Evolutionary conservation across 208 protist genomes (phyloP).

Genomic region (Wallacemonas sp.): DNA sequence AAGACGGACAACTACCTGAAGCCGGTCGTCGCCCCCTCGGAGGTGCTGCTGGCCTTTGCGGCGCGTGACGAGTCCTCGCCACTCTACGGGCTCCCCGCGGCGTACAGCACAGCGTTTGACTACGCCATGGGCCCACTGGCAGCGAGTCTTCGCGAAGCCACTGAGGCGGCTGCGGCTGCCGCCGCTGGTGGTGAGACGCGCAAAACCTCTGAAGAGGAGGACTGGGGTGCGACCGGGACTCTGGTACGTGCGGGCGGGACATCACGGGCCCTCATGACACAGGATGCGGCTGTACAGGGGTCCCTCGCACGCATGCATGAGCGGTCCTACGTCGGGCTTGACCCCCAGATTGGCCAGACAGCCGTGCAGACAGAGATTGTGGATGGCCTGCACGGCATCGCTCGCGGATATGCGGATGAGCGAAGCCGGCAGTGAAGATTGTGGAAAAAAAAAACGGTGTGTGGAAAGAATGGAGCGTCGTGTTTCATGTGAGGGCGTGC

Average conservation of each 20-base stretch:
- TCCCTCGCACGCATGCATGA: constrained; percentile 68
- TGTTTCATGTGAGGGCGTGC: no score
- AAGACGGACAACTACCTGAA: constrained; percentile 84
- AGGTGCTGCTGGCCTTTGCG: constrained; percentile 80
- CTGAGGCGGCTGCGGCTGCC: background rate
- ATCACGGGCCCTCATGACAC: constrained; percentile 23
- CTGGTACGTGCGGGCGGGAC: constrained; percentile 24
- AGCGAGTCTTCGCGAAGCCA: background rate
- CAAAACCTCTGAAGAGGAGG: background rate
- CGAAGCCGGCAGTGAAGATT: constrained; percentile 15
- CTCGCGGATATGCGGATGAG: constrained; percentile 72
- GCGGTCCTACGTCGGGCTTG: constrained; percentile 76
- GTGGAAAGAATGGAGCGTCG: no score
- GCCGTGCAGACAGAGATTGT: constrained; percentile 67
- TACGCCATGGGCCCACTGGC: constrained; percentile 32
- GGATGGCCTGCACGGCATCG: constrained; percentile 81
- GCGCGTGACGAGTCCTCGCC: constrained; percentile 17
- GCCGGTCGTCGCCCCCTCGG: constrained; percentile 85
- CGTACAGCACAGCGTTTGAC: constrained; percentile 69
- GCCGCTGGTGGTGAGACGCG: constrained; percentile 13
- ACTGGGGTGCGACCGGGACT: constrained; percentile 6
- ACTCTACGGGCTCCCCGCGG: constrained; percentile 56
- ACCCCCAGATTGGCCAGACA: constrained; percentile 70
- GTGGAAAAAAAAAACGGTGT: constrained; percentile 4
- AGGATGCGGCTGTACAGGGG: constrained; percentile 19